Evolutionary conservation across 495 filamentous ascomycete genomes (phyloP).

Genomic region (Aspergillus leporis): DNA sequence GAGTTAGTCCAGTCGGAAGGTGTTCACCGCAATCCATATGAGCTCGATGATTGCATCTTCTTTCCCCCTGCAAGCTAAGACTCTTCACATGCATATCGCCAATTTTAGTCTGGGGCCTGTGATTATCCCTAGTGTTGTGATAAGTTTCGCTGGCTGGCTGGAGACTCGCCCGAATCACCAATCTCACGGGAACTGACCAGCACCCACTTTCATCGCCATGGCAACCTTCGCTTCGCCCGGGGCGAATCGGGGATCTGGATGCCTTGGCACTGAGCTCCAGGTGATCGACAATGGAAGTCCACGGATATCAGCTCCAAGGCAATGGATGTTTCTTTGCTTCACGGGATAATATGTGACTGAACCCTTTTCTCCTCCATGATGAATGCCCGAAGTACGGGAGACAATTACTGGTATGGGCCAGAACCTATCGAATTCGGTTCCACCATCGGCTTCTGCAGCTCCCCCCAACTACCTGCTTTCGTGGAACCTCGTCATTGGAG

Average conservation of each 20-base stretch:
- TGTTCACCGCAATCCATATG: constrained; percentile 10
- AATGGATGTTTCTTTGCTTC: neutral
- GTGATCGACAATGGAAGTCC: constrained; percentile 16
- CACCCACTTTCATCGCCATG: constrained; percentile 22
- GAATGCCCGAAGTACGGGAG: neutral
- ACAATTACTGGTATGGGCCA: neutral
- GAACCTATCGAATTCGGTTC: neutral
- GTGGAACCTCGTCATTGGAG: constrained; percentile 13
- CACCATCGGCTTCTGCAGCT: neutral
- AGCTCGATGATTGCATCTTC: neutral
- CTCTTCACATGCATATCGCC: constrained; percentile 17
- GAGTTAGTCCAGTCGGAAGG: neutral
- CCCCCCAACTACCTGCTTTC: neutral
- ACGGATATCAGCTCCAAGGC: neutral
- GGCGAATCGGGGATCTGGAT: constrained; percentile 27
- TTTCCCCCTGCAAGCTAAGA: constrained; percentile 7
- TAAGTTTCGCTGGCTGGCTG: neutral
- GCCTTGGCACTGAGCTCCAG: constrained; percentile 22
- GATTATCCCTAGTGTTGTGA: neutral
- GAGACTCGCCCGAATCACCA: neutral
- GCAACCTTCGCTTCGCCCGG: constrained; percentile 26
- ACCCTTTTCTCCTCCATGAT: neutral
- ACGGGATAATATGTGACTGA: neutral
- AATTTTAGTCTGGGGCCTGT: neutral
- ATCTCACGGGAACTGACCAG: constrained; percentile 17